Evolutionary conservation across 169 alveolate genomes (phyloP).

Genomic region (Eimeria mitis): DNA sequence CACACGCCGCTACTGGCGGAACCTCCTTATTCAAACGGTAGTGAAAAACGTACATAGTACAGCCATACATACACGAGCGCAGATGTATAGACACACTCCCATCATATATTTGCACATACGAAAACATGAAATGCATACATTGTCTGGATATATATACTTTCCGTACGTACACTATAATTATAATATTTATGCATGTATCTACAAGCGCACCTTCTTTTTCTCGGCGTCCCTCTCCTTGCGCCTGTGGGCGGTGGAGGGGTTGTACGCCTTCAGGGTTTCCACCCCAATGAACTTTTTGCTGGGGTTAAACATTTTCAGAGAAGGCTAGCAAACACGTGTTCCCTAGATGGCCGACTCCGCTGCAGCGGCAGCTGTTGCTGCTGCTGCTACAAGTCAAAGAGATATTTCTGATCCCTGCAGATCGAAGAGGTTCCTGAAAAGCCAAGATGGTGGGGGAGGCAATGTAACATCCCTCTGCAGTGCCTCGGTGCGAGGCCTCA

Average conservation of each 20-base stretch:
- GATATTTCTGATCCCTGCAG: background rate
- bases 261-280: slow-evolving; percentile 69
- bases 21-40: background rate
- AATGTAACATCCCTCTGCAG: background rate
- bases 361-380: slow-evolving; percentile 11
- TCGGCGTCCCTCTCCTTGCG: slow-evolving; percentile 74
- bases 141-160: background rate
- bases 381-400: background rate
- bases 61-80: background rate
- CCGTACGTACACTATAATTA: too few species aligned
- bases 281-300: slow-evolving; percentile 67
- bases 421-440: background rate
- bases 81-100: background rate
- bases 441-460: slow-evolving; percentile 15
- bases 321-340: too few species aligned
- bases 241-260: slow-evolving; percentile 78
- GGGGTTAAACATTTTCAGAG: slow-evolving; percentile 43
- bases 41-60: background rate
- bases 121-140: background rate
- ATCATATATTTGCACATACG: background rate
- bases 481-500: background rate
- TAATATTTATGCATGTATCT: background rate
- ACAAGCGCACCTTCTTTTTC: slow-evolving; percentile 43
- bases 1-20: background rate
- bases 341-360: background rate